Evolutionary conservation across 805 yeast genomes (phyloP).

Genomic region (Candida pseudoglaebosa): DNA sequence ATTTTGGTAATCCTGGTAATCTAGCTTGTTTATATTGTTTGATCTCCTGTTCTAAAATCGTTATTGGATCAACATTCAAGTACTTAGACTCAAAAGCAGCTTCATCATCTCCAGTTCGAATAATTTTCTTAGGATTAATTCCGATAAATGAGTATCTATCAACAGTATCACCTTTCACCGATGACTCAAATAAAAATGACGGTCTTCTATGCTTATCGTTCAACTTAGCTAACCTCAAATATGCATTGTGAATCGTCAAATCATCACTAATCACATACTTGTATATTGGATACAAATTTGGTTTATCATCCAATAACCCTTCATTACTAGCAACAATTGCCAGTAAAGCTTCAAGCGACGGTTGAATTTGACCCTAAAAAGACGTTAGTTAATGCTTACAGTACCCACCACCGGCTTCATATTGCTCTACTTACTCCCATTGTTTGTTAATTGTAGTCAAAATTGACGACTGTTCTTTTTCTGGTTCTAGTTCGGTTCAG

Average conservation of each 20-base stretch:
- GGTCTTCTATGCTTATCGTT: conserved; percentile 48
- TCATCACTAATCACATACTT: conserved; percentile 70
- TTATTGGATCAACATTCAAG: conserved; percentile 74
- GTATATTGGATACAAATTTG: conserved; percentile 80
- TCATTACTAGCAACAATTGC: conserved; percentile 20
- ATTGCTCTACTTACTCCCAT: conserved; percentile 5
- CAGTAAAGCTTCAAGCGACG: conserved; percentile 29
- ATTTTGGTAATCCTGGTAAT: conserved; percentile 75
- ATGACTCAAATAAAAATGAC: conserved; percentile 84
- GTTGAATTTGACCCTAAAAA: conserved; percentile 25
- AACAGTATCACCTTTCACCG: conserved; percentile 82
- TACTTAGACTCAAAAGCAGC: conserved; percentile 20
- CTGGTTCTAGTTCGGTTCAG: not conserved
- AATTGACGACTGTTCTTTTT: too few relatives aligned
- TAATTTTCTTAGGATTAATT: conserved; percentile 72
- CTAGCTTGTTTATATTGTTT: conserved; percentile 60
- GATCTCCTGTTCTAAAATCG: conserved; percentile 71
- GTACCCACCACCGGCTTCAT: too few relatives aligned
- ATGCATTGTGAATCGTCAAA: conserved; percentile 87
- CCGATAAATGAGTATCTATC: conserved; percentile 94
- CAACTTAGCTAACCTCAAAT: conserved; percentile 74
- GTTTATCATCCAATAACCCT: conserved; percentile 16
- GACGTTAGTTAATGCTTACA: too few relatives aligned
- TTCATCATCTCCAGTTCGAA: conserved; percentile 72
- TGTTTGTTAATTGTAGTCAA: not conserved